Base-by-base conservation (phyloP, 73 alveolate genomes). In the Stentor coeruleus region DNA sequence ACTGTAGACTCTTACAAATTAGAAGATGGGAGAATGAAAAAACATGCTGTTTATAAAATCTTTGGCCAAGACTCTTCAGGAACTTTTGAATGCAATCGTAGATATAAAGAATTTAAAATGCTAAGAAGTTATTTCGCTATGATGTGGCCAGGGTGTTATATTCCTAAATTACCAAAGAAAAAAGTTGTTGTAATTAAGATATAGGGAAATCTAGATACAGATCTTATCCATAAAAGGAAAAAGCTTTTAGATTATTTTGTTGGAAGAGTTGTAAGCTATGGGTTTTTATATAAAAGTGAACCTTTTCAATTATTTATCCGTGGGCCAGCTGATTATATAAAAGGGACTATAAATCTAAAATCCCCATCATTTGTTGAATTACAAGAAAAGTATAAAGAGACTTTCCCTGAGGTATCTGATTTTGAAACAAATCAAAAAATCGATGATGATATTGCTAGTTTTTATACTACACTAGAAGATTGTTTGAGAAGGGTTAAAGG, bases 161-260 rank as follows among this genome's bases (percentile, higher is more conserved):
- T 97, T 59, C 99, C 99, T 3, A 97, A 98, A 31, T 83, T 97
- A 49, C 98, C 98, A 2, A 93, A 91, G 3, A 93, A 93, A 82
- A 93, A 93, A 85, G 83, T 76, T 77, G 35, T 40, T 41, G 85
- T 77, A 77, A 77, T 77, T 76, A 20, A n/a, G 15, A 57, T 66
- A 11, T 15, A 26, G 79, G 79, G 79, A 1, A 66, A 66, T 33
- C 14, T 66, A 11, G 11, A 11, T 11, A 20, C 36, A 2, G 41
- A 2, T 33, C 37, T 66, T 66, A 66, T 66, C 33, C 40, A 66
- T 26, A 20, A 66, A 31, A 66, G 79, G 33, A 66, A 31, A 33
- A 66, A 66, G 2, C 41, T 66, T 20, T 31, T 66, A 20, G 79
- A 66, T 33, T 66, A 20, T 11, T 66, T 66, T 33, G 33, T 66